phyloP scores from a whole-genome alignment of 2,329 filamentous ascomycete genomes.

The Xylariaceae sp. region DNA sequence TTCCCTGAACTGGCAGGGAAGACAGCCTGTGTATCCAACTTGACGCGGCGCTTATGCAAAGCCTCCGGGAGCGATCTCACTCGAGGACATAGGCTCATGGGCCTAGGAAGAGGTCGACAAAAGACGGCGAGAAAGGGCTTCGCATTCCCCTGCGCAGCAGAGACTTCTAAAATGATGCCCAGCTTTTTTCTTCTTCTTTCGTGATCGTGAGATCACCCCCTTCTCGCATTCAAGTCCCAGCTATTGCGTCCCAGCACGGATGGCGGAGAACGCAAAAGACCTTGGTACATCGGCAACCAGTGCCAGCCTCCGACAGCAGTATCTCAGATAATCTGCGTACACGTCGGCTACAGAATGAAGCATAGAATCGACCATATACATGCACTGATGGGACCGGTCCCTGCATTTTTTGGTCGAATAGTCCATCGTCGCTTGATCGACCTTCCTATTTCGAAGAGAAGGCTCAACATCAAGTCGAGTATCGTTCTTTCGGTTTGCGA shows the following conservation, averaged over 20 bases:
- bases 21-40: slow-evolving; percentile 20
- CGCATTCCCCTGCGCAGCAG: slow-evolving; percentile 36
- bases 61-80: slow-evolving; percentile 21
- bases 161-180: slow-evolving; percentile 33
- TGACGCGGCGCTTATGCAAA: slow-evolving; percentile 36
- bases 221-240: slow-evolving; percentile 32
- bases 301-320: slow-evolving; percentile 33
- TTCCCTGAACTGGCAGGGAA: slow-evolving; percentile 10
- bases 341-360: slow-evolving; percentile 30
- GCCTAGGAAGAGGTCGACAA: slow-evolving; percentile 27
- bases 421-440: slow-evolving; percentile 31
- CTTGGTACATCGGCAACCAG: slow-evolving; percentile 36
- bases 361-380: slow-evolving; percentile 32
- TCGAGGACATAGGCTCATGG: slow-evolving; percentile 14
- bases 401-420: slow-evolving; percentile 31
- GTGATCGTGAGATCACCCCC: slow-evolving; percentile 36
- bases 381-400: slow-evolving; percentile 30
- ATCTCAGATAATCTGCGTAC: slow-evolving; percentile 31
- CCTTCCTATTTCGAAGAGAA: slow-evolving; percentile 33
- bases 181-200: slow-evolving; percentile 32
- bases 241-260: slow-evolving; percentile 27
- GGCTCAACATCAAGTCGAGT: slow-evolving; percentile 38
- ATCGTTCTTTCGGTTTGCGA: slow-evolving; percentile 42
- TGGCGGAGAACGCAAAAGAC: slow-evolving; percentile 24
- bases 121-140: slow-evolving; percentile 36